Conservation (phyloP, 805 yeast genomes). For the Blastobotrys mokoenaii region DNA sequence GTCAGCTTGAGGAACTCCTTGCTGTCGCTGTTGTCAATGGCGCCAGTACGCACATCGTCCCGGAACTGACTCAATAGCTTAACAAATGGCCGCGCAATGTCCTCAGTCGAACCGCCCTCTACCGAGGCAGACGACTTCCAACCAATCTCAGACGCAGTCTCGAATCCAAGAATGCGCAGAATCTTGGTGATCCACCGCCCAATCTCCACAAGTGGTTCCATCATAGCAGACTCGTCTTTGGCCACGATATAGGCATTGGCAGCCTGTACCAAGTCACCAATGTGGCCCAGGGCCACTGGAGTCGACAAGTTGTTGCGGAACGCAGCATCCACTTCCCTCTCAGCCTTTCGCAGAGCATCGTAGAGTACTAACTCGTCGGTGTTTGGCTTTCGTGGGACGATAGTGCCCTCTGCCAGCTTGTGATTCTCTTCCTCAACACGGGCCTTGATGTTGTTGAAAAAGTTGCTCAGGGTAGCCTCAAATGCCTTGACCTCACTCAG, state of each 20-base stretch:
- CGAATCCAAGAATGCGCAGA: constrained; percentile 65
- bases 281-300: constrained; percentile 57
- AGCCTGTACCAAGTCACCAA: constrained; percentile 61
- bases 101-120: constrained; percentile 45
- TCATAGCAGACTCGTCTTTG: constrained; percentile 42
- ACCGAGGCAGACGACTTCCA: constrained; percentile 44
- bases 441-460: constrained; percentile 83
- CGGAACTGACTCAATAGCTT: constrained; percentile 72
- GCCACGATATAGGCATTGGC: constrained; percentile 64
- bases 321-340: constrained; percentile 57
- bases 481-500: constrained; percentile 67
- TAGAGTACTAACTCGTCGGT: constrained; percentile 47
- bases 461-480: constrained; percentile 71
- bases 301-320: constrained; percentile 86
- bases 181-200: constrained; percentile 67
- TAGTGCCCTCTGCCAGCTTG: constrained; percentile 37
- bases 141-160: constrained; percentile 65
- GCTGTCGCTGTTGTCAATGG: constrained; percentile 38
- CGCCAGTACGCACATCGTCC: constrained; percentile 67
- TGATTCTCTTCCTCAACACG: constrained; percentile 57
- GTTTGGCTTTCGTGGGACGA: constrained; percentile 56
- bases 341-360: constrained; percentile 41
- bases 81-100: constrained; percentile 68
- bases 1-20: constrained; percentile 57
- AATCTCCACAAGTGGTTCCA: constrained; percentile 58